Evolutionary conservation across 129 eudicot species (phyloP), one percentile per base, ranked within the genome.

Genomic region (Artemisia annua): DNA sequence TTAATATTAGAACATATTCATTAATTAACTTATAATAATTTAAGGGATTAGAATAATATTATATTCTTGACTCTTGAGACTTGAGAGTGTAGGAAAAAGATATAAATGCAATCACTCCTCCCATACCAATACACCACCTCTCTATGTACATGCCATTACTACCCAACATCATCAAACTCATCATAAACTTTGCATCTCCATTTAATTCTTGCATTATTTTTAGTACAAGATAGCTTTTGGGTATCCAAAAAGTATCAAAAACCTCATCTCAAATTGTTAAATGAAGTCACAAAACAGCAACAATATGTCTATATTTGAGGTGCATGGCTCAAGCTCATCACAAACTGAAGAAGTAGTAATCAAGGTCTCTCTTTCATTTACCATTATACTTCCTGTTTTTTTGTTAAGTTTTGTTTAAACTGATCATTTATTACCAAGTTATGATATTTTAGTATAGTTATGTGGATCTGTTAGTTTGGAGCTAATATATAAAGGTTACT

Each of bases 241-340:
- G 11, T 56, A 24, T 10, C 62, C 13, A 18, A 18, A 18, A 15
- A 72, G 62, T 7, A 76, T 48, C 75, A 68, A 57, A 57, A 67
- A 24, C 39, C n/a, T 39, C 17, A 72, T 61, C 58, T 72, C 35
- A 51, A 18, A 52, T 46, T 62, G 49, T 22, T 43, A 3, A 61
- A 50, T 63, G 9, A 49, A 70, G 70, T 52, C 44, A 48, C 65
- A 61, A 13, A 63, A 11, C 26, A 18, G 10, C 6, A 71, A 16
- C 66, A 71, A 44, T 68, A 78, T 78, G 82, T 56, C 78, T 55
- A 7, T 43, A 52, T 51, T 64, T 70, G 82, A 78, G 24, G 15
- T 71, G 70, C 67, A 71, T 55, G 78, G 66, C 66, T 55, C 82
- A 71, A 78, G 55, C 49, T 71, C 78, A 17, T 55, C 82, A 78